Percentiles rank a stretch among this genome's conserved stretches.
phyloP scores from a whole-genome alignment of 2,329 filamentous ascomycete species.

The Claviceps humidiphila region DNA sequence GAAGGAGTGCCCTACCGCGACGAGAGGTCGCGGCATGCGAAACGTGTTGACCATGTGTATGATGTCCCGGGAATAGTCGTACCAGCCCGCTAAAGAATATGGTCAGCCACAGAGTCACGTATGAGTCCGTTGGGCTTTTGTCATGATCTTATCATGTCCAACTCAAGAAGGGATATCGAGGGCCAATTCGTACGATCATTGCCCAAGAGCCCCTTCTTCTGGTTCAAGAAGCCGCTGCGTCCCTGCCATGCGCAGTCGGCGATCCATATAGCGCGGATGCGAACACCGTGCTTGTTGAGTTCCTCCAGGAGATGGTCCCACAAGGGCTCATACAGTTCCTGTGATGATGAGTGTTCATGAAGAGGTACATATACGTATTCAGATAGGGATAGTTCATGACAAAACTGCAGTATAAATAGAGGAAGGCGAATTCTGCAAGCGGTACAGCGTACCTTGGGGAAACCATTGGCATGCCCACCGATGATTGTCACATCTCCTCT shows the following conservation, averaged over 20 bases:
- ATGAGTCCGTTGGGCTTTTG: background rate
- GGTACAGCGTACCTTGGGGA: constrained; percentile 55
- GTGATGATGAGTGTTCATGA: background rate
- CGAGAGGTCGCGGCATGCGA: constrained; percentile 62
- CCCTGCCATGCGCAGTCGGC: constrained; percentile 82
- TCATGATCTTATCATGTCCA: too few relatives aligned
- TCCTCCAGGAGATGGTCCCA: constrained; percentile 68
- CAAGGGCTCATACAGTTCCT: constrained; percentile 86
- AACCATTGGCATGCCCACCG: constrained; percentile 80
- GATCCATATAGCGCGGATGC: constrained; percentile 77
- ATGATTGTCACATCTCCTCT: constrained; percentile 76
- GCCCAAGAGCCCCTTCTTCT: constrained; percentile 46
- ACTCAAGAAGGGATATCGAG: background rate
- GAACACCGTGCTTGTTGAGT: constrained; percentile 45
- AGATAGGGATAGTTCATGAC: background rate
- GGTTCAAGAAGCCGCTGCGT: constrained; percentile 64
- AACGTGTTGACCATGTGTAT: constrained; percentile 77
- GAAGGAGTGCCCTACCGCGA: constrained; percentile 88
- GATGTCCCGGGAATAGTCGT: constrained; percentile 74
- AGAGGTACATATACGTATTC: too few relatives aligned
- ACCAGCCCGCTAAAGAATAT: constrained; percentile 54
- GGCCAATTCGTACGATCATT: constrained; percentile 56
- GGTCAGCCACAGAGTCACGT: background rate
- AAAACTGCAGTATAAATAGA: background rate
- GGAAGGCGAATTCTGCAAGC: background rate